phyloP scores from a whole-genome alignment of 768 basidiomycete genomes.

The Mycena vulgaris region DNA sequence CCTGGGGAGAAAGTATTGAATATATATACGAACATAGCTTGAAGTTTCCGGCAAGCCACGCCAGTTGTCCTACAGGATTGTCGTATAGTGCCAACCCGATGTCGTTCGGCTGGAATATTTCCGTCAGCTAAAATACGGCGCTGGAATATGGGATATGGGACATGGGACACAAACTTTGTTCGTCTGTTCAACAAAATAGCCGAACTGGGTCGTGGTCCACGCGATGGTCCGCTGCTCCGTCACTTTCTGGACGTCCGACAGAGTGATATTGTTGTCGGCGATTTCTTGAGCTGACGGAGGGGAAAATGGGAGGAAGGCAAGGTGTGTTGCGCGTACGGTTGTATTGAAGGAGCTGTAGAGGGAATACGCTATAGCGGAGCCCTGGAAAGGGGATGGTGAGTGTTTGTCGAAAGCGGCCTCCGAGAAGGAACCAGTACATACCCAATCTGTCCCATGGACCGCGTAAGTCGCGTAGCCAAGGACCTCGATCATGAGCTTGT shows the following conservation, averaged over 20 bases:
- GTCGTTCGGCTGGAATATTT: conserved; percentile 39
- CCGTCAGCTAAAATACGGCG: not conserved
- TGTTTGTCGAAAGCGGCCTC: no score
- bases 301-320: conserved; percentile 30
- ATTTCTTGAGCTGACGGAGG: conserved; percentile 15
- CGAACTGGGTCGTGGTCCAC: conserved; percentile 7
- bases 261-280: conserved; percentile 18
- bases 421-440: not conserved
- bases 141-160: not conserved
- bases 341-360: conserved; percentile 27
- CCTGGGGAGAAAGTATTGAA: not conserved
- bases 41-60: conserved; percentile 44
- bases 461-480: conserved; percentile 43
- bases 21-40: conserved; percentile 25
- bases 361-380: conserved; percentile 2
- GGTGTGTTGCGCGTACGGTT: no score
- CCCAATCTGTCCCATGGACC: conserved; percentile 44
- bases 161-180: no score
- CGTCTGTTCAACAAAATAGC: conserved; percentile 1
- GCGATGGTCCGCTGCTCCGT: conserved; percentile 5
- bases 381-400: not conserved
- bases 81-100: conserved; percentile 43
- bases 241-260: conserved; percentile 6
- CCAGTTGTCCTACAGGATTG: conserved; percentile 42
- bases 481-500: conserved; percentile 45